Conservation (phyloP, 768 basidiomycete species). For the Coprinellus micaceus region DNA sequence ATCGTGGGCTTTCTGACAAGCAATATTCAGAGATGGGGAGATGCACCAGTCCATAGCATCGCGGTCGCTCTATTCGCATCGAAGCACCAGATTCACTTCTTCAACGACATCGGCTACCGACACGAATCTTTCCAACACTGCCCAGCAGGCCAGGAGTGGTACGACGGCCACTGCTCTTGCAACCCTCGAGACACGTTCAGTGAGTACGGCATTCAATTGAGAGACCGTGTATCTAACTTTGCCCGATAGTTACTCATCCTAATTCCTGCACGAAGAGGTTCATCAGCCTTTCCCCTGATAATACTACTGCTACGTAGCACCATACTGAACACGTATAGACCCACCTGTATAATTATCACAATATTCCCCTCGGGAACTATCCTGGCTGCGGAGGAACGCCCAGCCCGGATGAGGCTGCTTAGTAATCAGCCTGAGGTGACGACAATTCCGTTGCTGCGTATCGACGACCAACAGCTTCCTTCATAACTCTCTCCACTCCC, state of each 20-base stretch:
- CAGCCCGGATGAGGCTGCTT: too few relatives aligned
- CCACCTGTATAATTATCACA: too few relatives aligned
- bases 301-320: background rate
- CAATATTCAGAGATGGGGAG: conserved; percentile 65
- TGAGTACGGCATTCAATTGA: conserved; percentile 23
- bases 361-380: too few relatives aligned
- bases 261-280: conserved; percentile 7
- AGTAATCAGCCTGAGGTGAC: too few relatives aligned
- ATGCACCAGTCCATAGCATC: conserved; percentile 75
- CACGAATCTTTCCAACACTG: conserved; percentile 82
- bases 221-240: background rate
- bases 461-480: background rate
- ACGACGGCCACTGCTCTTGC: conserved; percentile 65
- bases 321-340: too few relatives aligned
- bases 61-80: conserved; percentile 73
- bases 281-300: background rate
- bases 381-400: too few relatives aligned
- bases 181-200: conserved; percentile 71
- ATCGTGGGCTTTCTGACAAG: background rate
- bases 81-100: conserved; percentile 78
- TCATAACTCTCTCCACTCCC: background rate
- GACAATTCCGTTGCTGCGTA: background rate
- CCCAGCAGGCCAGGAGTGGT: conserved; percentile 54
- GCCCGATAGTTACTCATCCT: background rate
- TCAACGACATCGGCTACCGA: conserved; percentile 79